Conservation (phyloP, 2,329 filamentous ascomycete species). For the Podosphaera aphanis region DNA sequence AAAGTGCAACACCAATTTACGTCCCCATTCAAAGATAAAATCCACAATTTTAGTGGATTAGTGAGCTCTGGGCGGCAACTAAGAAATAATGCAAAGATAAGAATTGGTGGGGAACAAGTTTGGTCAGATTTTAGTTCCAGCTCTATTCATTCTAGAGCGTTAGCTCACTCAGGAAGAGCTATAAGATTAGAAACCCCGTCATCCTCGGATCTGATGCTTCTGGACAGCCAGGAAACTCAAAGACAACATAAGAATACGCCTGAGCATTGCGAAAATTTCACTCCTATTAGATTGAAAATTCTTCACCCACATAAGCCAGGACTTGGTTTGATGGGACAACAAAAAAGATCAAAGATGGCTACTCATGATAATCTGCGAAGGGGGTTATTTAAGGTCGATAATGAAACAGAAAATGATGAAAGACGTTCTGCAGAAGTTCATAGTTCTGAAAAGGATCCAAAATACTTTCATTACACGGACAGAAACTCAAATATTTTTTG, state of each 20-base stretch:
- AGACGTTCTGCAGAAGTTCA: background rate
- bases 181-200: slow-evolving; percentile 1
- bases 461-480: too few relatives aligned
- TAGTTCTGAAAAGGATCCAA: background rate
- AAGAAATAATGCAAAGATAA: slow-evolving; percentile 12
- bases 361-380: background rate
- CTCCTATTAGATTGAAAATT: background rate
- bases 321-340: too few relatives aligned
- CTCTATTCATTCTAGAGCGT: slow-evolving; percentile 3
- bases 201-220: slow-evolving; percentile 14
- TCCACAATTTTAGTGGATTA: background rate
- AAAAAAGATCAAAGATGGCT: background rate
- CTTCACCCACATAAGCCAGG: background rate
- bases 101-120: slow-evolving; percentile 10
- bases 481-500: background rate
- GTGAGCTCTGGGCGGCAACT: background rate
- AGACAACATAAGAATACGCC: background rate
- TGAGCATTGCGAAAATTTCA: too few relatives aligned
- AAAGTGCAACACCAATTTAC: slow-evolving; percentile 4
- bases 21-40: slow-evolving; percentile 5
- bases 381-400: background rate
- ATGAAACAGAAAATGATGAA: background rate
- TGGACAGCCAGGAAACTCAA: slow-evolving; percentile 7
- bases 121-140: slow-evolving; percentile 11
- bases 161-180: background rate